Percentiles rank a stretch among this genome's conserved stretches.
These are phyloP conservation scores for Babesia bigemina DNA, from an alignment of 169 alveolate genomes.

Conservation along the genomic window DNA sequence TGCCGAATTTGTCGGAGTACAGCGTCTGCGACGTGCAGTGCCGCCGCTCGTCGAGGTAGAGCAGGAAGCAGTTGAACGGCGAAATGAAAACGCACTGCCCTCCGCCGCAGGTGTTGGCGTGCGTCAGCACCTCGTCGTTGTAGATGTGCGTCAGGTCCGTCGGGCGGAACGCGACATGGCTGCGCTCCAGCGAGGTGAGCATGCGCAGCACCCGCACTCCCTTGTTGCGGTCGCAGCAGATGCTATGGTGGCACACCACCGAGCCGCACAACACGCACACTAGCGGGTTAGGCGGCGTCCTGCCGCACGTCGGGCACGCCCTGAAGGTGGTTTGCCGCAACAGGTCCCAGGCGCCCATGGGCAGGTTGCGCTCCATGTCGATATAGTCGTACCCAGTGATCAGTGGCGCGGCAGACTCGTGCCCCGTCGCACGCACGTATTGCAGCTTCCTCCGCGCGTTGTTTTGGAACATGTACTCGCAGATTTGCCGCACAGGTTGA, in stretches of 20 bases:
- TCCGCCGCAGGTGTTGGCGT: slow-evolving; percentile 56
- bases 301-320: slow-evolving; percentile 58
- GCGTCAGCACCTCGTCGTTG: slow-evolving; percentile 46
- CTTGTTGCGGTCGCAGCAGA: slow-evolving; percentile 51
- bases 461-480: background rate
- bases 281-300: slow-evolving; percentile 46
- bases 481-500: background rate
- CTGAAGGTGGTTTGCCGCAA: slow-evolving; percentile 31
- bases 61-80: slow-evolving; percentile 60
- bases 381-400: slow-evolving; percentile 37
- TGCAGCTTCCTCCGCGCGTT: background rate
- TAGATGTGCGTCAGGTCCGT: slow-evolving; percentile 22
- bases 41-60: slow-evolving; percentile 40
- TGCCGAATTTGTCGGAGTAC: slow-evolving; percentile 63
- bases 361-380: slow-evolving; percentile 26
- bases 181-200: slow-evolving; percentile 26
- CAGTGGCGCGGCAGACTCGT: slow-evolving; percentile 54
- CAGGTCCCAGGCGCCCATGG: slow-evolving; percentile 53
- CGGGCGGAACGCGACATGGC: slow-evolving; percentile 1
- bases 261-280: slow-evolving; percentile 69
- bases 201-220: slow-evolving; percentile 10
- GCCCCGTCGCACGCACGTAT: slow-evolving; percentile 36
- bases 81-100: slow-evolving; percentile 63
- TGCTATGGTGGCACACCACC: slow-evolving; percentile 37
- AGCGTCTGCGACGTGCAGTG: slow-evolving; percentile 23